Base-by-base conservation (phyloP, 441 rosid genomes). In the Pelargonium myrrhifolium region DNA sequence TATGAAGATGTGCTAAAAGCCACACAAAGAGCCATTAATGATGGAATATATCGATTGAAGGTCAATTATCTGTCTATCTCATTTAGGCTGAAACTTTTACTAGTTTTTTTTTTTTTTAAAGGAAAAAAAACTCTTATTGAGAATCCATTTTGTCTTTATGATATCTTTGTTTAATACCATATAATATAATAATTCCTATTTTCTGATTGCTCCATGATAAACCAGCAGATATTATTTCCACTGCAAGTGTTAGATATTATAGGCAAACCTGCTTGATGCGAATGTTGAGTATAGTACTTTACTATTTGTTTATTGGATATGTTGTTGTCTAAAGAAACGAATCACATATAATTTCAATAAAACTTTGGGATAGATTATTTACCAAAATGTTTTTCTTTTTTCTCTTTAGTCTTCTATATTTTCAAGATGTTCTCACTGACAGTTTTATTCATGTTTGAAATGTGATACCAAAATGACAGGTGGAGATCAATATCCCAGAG, bases 401-500 rank as follows among this genome's bases (percentile, higher is more conserved):
- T 24, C 28, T 24, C 28, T 24, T 24, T 24, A 24, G 28, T 24
- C 28, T 24, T 24, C 28, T 24, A 24, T 24, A 24, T 24, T 24
- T 24, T 24, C 28, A 24, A 24, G 28, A 24, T 24, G 28, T 24
- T 1, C n/a, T 24, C 24, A 37, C 72, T 20, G 28, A 56, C 22
- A 15, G 45, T 61, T 37, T 55, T 7, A 68, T 65, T 65, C 10
- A 1, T 62, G 35, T 51, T 39, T 71, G 40, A 56, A 26, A 20
- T 76, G 11, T 12, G 17, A 14, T 71, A 73, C 66, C 61, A 40
- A 66, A 72, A 78, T 74, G 70, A 72, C 82, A 93, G 96, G 97
- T 90, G 72, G 97, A 93, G 75, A 90, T 90, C 68, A 86, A 84
- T 71, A 93, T 93, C 63, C 98, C 98, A 49, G 97, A 90, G 85